phyloP scores from a whole-genome alignment of 1,139 yeast species.

The Candida mesenterica region DNA sequence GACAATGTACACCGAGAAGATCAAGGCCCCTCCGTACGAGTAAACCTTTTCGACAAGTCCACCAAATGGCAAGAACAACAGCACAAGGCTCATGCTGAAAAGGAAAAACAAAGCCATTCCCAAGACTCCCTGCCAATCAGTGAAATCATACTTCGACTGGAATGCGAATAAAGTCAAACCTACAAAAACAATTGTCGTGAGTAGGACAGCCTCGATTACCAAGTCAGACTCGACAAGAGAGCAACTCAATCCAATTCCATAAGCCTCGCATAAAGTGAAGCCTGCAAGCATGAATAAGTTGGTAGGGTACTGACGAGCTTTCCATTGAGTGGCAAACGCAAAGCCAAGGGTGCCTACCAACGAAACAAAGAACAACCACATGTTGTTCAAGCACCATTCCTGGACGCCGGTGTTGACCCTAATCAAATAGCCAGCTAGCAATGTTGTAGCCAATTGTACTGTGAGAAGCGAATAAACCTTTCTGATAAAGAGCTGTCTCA shows the following conservation, averaged over 20 bases:
- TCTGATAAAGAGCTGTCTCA: conserved; percentile 73
- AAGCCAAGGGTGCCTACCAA: conserved; percentile 60
- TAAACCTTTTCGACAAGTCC: conserved; percentile 59
- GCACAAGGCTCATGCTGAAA: conserved; percentile 70
- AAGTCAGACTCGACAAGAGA: conserved; percentile 62
- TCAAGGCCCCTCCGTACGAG: conserved; percentile 69
- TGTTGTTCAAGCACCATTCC: conserved; percentile 58
- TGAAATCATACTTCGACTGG: conserved; percentile 80
- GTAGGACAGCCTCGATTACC: conserved; percentile 67
- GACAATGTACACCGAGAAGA: conserved; percentile 71
- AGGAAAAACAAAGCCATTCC: conserved; percentile 64
- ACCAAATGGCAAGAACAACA: conserved; percentile 63
- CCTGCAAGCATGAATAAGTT: conserved; percentile 56
- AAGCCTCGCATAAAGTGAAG: conserved; percentile 76
- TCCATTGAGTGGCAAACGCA: conserved; percentile 57
- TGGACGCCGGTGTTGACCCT: conserved; percentile 47
- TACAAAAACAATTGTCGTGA: conserved; percentile 67
- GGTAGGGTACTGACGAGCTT: conserved; percentile 63
- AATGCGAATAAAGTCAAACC: conserved; percentile 78
- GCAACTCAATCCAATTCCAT: conserved; percentile 67
- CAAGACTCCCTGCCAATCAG: conserved; percentile 67
- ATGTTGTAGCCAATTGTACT: conserved; percentile 62
- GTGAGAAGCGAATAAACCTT: conserved; percentile 75
- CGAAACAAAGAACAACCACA: conserved; percentile 61
- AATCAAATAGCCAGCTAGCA: conserved; percentile 57